These are phyloP conservation scores for Polyplosphaeria fusca DNA, from an alignment of 495 filamentous ascomycete genomes.

Conservation along the genomic window DNA sequence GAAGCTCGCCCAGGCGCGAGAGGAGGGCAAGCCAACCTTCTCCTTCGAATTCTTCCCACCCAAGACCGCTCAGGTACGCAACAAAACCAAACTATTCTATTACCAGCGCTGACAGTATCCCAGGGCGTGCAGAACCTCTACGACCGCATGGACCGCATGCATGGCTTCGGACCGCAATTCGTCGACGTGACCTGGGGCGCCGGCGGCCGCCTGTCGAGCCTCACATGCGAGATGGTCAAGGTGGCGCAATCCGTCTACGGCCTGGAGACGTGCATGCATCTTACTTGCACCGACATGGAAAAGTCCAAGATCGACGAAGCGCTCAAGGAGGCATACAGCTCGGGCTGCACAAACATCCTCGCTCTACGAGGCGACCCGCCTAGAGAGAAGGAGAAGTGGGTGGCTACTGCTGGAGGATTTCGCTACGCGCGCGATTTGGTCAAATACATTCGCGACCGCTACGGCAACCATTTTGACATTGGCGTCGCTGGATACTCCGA, in stretches of 20 bases:
- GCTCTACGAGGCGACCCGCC: slow-evolving; percentile 94
- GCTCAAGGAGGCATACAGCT: slow-evolving; percentile 82
- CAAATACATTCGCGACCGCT: slow-evolving; percentile 81
- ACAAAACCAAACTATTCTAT: neutral
- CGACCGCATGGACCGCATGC: slow-evolving; percentile 99
- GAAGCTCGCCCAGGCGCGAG: slow-evolving; percentile 80
- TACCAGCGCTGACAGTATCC: neutral
- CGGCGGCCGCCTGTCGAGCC: slow-evolving; percentile 80
- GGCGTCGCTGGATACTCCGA: slow-evolving; percentile 97
- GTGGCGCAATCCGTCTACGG: slow-evolving; percentile 96
- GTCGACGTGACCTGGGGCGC: slow-evolving; percentile 99
- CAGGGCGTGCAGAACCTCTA: slow-evolving; percentile 98
- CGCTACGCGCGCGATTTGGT: slow-evolving; percentile 92
- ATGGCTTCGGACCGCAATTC: slow-evolving; percentile 85
- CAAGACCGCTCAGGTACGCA: slow-evolving; percentile 84
- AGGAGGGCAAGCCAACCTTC: slow-evolving; percentile 74
- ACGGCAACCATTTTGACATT: slow-evolving; percentile 96
- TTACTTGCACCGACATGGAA: slow-evolving; percentile 98
- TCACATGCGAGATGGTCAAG: slow-evolving; percentile 97
- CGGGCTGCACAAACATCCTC: slow-evolving; percentile 96
- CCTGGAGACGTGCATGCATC: slow-evolving; percentile 97
- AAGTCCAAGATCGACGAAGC: slow-evolving; percentile 85
- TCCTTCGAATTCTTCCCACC: slow-evolving; percentile 99
- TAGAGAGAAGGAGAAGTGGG: slow-evolving; percentile 91
- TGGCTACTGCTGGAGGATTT: slow-evolving; percentile 78